Conservation (phyloP, 495 filamentous ascomycete species). For the Xylaria castorea region DNA sequence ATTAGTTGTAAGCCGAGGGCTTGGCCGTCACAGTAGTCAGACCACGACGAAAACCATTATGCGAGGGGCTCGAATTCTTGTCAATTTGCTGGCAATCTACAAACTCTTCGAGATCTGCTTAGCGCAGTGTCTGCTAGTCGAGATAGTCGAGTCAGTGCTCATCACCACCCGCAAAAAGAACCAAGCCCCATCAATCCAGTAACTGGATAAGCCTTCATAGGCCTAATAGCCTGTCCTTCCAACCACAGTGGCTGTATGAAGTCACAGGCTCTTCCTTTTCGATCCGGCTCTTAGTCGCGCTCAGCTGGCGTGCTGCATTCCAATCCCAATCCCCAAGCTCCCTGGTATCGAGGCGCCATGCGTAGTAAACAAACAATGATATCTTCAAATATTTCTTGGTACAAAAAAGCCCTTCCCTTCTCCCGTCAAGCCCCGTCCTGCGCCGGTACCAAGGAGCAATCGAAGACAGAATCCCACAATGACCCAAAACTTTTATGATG, state of each 20-base stretch:
- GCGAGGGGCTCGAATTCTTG: slow-evolving; percentile 44
- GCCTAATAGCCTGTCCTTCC: slow-evolving; percentile 28
- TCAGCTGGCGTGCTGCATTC: slow-evolving; percentile 32
- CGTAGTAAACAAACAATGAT: slow-evolving; percentile 45
- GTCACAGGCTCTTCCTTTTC: slow-evolving; percentile 18
- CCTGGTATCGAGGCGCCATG: slow-evolving; percentile 45
- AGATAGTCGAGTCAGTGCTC: slow-evolving; percentile 31
- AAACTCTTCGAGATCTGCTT: slow-evolving; percentile 22
- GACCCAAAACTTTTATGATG: slow-evolving; percentile 56
- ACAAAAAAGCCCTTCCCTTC: slow-evolving; percentile 41
- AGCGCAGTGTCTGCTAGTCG: slow-evolving; percentile 26
- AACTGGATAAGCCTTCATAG: slow-evolving; percentile 38
- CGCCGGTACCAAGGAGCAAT: slow-evolving; percentile 45
- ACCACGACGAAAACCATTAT: slow-evolving; percentile 15
- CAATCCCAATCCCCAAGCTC: slow-evolving; percentile 36
- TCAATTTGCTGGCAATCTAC: slow-evolving; percentile 33
- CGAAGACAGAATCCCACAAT: slow-evolving; percentile 45
- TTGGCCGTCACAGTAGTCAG: slow-evolving; percentile 24
- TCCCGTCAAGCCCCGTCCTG: slow-evolving; percentile 39
- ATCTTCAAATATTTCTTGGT: slow-evolving; percentile 46
- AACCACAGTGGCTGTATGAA: slow-evolving; percentile 19
- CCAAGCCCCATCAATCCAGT: slow-evolving; percentile 48
- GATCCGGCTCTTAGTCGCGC: slow-evolving; percentile 31
- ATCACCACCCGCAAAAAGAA: slow-evolving; percentile 37
- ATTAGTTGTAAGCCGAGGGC: not conserved